A percentile compares a stretch with the other conserved stretches of the same genome.
Evolutionary conservation across 495 filamentous ascomycete species (phyloP).

Genomic region (Neurospora africana): DNA sequence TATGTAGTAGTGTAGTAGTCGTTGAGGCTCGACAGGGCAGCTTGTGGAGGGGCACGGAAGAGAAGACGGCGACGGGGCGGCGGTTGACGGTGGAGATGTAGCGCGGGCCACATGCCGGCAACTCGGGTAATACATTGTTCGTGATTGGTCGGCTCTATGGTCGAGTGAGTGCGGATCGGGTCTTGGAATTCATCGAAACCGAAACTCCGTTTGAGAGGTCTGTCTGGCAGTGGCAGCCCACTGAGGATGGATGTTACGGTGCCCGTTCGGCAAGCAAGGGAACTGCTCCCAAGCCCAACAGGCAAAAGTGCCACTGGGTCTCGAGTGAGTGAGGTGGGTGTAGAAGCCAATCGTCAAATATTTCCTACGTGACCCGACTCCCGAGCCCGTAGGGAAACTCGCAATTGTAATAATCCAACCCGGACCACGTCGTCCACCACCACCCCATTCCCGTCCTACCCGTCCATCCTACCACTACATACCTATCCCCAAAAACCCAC

Average conservation of each 20-base stretch:
- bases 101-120: slow-evolving; percentile 17
- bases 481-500: slow-evolving; percentile 13
- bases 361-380: slow-evolving; percentile 8
- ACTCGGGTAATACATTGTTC: slow-evolving; percentile 20
- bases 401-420: not conserved
- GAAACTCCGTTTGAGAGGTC: not conserved
- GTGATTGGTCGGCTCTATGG: slow-evolving; percentile 14
- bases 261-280: not conserved
- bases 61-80: not conserved
- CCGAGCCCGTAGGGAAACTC: not conserved
- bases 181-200: slow-evolving; percentile 10
- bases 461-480: not conserved
- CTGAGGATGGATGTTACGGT: not conserved
- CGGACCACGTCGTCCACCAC: not conserved
- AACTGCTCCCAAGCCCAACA: not conserved
- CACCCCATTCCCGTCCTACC: not conserved
- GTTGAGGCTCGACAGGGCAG: not conserved
- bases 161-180: slow-evolving; percentile 11
- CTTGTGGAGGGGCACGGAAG: not conserved
- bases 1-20: not conserved
- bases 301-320: not conserved
- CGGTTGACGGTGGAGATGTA: not conserved
- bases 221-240: not conserved
- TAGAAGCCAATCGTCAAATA: slow-evolving; percentile 10
- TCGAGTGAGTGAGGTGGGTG: not conserved